phyloP scores from a whole-genome alignment of 441 rosid species.

The Eutrema salsugineum region DNA sequence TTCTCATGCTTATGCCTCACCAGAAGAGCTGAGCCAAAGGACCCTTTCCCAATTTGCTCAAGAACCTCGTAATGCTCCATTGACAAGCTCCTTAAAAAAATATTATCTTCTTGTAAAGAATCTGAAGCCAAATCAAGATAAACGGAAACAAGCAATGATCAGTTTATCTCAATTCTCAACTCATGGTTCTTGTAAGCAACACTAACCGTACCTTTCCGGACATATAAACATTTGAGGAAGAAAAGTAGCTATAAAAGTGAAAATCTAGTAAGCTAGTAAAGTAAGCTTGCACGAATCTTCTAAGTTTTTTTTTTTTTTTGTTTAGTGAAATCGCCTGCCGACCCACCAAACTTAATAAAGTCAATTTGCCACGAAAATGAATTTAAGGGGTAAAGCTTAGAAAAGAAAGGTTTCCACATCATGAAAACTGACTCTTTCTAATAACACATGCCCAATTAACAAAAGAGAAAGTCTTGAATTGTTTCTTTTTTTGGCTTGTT shows the following conservation, averaged over 20 bases:
- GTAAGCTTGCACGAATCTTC: conserved; percentile 22
- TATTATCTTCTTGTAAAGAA: conserved; percentile 17
- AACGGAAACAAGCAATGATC: background rate
- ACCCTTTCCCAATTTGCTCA: conserved; percentile 97
- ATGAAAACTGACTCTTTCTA: conserved; percentile 18
- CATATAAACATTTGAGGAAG: background rate
- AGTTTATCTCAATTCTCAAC: background rate
- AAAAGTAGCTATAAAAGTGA: conserved; percentile 10
- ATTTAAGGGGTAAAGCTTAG: conserved; percentile 13
- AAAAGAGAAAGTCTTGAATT: background rate
- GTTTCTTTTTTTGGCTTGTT: conserved; percentile 4
- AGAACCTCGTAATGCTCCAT: conserved; percentile 98
- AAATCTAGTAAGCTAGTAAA: conserved; percentile 23
- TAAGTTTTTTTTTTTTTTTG: background rate
- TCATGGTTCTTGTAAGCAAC: background rate
- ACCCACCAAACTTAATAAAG: conserved; percentile 32
- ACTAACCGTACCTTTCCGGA: conserved; percentile 20
- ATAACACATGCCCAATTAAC: conserved; percentile 7
- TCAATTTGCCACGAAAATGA: conserved; percentile 23
- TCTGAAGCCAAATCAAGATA: background rate
- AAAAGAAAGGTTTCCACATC: conserved; percentile 26
- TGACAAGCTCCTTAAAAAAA: background rate
- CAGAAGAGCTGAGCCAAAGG: conserved; percentile 97
- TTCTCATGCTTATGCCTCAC: conserved; percentile 97
- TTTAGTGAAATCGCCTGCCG: conserved; percentile 16